Evolutionary conservation across 164 flowering plant species (phyloP), one percentile per base, ranked within the genome.

Genomic region (Taxillus chinensis): DNA sequence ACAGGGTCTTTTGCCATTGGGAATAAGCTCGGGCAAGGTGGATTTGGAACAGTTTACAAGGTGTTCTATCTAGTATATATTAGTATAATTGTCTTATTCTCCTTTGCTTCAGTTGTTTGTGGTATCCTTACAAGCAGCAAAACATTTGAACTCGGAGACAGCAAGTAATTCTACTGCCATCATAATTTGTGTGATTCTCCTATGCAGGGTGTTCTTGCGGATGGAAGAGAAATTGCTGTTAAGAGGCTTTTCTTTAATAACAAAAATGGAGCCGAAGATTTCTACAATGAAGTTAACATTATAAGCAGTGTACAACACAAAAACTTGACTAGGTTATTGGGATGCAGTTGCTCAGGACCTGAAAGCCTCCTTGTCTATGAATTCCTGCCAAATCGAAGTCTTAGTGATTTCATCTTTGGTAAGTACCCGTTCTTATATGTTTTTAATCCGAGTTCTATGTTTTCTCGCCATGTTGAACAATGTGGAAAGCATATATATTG

Each of bases 341-440:
- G 92, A 52, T 86, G 90, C 75, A 86, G 92, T 55, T 78, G 81
- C 41, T 80, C 87, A 7, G 92, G 90, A 63, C 89, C 90, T 17
- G 92, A 83, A 75, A 89, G 90, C 75, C 81, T 89, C 54, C 87
- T 84, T 16, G 82, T 89, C 64, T 86, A 89, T 57, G 92, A 89
- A 59, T 84, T 67, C 67, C 62, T 80, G 64, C 74, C 76, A n/a
- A 88, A 84, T 76, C 70, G 64, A 73, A 86, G 95, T 65, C 84
- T 88, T 37, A 90, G 86, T 64, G 81, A 74, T 37, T 83, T 84
- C 75, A 78, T 88, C 56, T 86, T 88, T 17, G 88, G 96, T 88
- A 76, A 70, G 63, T 27, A 27, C 27, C 27, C 37, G 67, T 27
- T 27, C 27, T 27, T 27, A 27, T 27, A 2, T 27, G n/a, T 27